Base-by-base conservation (phyloP, 805 yeast species). In the Candida endomychidarum region DNA sequence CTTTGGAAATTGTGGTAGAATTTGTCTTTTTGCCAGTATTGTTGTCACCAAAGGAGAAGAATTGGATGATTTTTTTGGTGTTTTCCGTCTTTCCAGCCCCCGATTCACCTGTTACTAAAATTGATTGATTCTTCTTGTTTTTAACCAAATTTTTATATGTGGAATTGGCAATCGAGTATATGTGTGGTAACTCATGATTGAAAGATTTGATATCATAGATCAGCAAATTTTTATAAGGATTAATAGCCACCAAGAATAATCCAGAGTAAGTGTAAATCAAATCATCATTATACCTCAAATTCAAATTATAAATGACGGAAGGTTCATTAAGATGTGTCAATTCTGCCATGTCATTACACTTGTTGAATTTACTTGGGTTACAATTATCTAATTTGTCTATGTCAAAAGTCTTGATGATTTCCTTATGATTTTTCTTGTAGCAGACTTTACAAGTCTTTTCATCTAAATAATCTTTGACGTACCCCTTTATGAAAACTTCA, bases 61-160 rank as follows among this genome's bases (percentile, higher is more conserved):
- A 93, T 59, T 90, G 97, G 44, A 93, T 83, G 40, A 93, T 89
- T 57, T 86, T 89, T 61, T 93, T 93, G 4, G 99, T 93, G 51
- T 88, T 93, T 64, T 93, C 99, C 0, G 99, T 93, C 58, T 93
- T 93, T 38, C 99, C 99, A 0, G 99, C 99, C 50, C 99, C 99
- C 17, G 95, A 84, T 58, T 93, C 99, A 48, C 99, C 99, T 0
- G 99, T 93, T n/a, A 93, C 97, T 36, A 93, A 70, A 40, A 93
- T 88, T 9, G 95, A 82, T 65, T 93, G 99, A 60, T 90, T 84
- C 52, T 80, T 80, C 37, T 68, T 72, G 48, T 84, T 81, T 9
- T 74, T 70, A 9, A 87, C 65, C 57, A 93, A 67, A 52, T 82
- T 85, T 47, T 87, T 77, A 51, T 81, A 86, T 1, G 98, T 95